Evolutionary conservation across 2,329 filamentous ascomycete genomes (phyloP), one percentile per base, ranked within the genome.

Genomic region (Pseudopyrenochaeta lycopersici): DNA sequence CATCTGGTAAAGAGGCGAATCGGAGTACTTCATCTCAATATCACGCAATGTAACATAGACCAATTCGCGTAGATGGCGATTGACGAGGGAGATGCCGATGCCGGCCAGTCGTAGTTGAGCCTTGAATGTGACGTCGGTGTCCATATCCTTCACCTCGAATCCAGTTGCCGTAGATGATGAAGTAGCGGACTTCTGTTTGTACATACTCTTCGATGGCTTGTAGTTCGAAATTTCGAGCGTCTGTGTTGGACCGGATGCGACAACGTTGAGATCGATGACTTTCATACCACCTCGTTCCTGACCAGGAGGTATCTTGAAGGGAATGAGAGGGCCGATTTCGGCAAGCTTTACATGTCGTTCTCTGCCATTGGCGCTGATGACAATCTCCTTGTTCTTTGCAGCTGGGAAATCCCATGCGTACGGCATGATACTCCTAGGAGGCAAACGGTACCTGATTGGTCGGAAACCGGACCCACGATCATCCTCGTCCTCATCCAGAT

Each of bases 331-430:
- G 20, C 95, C 95, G 68, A 99, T 99, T 73, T 99, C 95, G 2
- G 94, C 91, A 62, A 99, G 84, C 75, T 96, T 97, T 72, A 99
- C 90, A 70, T 97, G 92, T 27, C 95, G 85, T 72, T 97, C 92
- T 69, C 89, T 91, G 56, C 88, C 88, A 67, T 89, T 87, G 7
- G 89, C 89, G 47, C 82, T 88, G 70, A 99, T 87, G 44, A 98
- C 87, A 33, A 99, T 85, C 73, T 97, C 95, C 68, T 95, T 96
- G 78, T 91, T 90, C 78, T 96, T 97, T n/a, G 92, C 93, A 1
- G 95, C 94, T 1, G 95, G 96, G 77, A 97, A 99, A 72, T 99
- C 96, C 95, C 95, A 99, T 1, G 95, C 94, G 70, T 99, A 99
- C 0, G 96, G 95, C 95, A 99, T 99, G 76, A 99, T 97, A 76